phyloP scores from a whole-genome alignment of 1,284 basidiomycete genomes.

The Tilletia horrida region DNA sequence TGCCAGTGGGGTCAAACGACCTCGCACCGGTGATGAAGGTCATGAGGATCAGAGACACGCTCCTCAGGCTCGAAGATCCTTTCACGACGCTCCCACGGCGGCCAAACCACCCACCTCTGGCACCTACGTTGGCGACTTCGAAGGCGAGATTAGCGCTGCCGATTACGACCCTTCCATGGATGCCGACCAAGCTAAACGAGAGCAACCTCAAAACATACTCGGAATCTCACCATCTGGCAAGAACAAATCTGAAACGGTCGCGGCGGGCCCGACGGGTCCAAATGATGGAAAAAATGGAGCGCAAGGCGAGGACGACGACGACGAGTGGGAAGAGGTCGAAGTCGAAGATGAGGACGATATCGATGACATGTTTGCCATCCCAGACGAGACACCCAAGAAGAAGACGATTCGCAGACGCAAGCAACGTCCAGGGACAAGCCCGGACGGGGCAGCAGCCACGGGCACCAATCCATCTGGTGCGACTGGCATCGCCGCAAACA shows the following conservation, averaged over 20 bases:
- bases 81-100: neutral
- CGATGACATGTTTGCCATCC: conserved; percentile 51
- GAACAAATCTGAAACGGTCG: neutral
- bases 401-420: conserved; percentile 35
- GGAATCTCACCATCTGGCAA: conserved; percentile 1
- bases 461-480: neutral
- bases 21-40: neutral
- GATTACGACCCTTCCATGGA: conserved; percentile 31
- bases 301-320: conserved; percentile 20
- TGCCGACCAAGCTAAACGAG: conserved; percentile 1
- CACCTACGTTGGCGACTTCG: too few relatives aligned
- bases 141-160: conserved; percentile 29
- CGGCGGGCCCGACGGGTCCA: neutral
- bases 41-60: neutral
- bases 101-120: too few relatives aligned
- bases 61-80: neutral
- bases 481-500: neutral
- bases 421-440: neutral
- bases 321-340: conserved; percentile 45
- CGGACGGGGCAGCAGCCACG: neutral
- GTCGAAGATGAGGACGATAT: conserved; percentile 49
- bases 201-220: conserved; percentile 7
- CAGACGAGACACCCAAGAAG: conserved; percentile 32
- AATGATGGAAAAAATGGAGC: neutral
- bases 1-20: neutral